Base-by-base conservation (phyloP, 2,329 filamentous ascomycete genomes). In the Hypoxylon sp. region DNA sequence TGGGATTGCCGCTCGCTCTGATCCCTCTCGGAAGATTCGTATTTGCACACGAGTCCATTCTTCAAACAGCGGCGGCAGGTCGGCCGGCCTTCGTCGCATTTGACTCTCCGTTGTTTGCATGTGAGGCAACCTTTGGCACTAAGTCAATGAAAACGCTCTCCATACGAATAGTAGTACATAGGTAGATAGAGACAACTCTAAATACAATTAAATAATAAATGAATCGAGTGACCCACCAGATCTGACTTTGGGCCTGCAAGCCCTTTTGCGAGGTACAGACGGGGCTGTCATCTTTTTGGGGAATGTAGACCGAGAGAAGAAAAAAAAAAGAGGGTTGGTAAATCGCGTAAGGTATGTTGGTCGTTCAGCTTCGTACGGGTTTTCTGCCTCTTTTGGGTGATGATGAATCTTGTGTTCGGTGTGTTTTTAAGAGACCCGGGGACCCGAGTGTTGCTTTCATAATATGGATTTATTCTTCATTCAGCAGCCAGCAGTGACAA, bases 181-280 rank as follows among this genome's bases (percentile, higher is more conserved):
- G 8, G 20, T n/a, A 43, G 2, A 35, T 23, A n/a, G n/a, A 30
- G 15, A 26, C 5, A 8, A 16, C 13, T n/a, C 5, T 21, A 16
- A 13, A 25, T 21, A 4, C 12, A 12, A 40, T 35, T 4, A 15
- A 25, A 26, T n/a, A 11, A 7, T n/a, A n/a, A n/a, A n/a, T n/a
- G n/a, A n/a, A n/a, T n/a, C n/a, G n/a, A n/a, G n/a, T n/a, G 29
- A 51, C 56, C 11, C 44, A 59, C 56, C 56, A n/a, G 56, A 56
- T 25, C 56, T 52, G 23, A 59, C 56, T 36, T 59, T 59, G 20
- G 56, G 56, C 36, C 34, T 59, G 8, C 46, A 45, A 15, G 52
- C 45, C 29, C 56, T 48, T 41, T 47, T 49, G 17, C 56, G 52
- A 26, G 56, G 56, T 8, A 44, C 29, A 16, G 56, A 59, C 9